Conservation (phyloP, 768 basidiomycete genomes). For the Tulasnella sp. region DNA sequence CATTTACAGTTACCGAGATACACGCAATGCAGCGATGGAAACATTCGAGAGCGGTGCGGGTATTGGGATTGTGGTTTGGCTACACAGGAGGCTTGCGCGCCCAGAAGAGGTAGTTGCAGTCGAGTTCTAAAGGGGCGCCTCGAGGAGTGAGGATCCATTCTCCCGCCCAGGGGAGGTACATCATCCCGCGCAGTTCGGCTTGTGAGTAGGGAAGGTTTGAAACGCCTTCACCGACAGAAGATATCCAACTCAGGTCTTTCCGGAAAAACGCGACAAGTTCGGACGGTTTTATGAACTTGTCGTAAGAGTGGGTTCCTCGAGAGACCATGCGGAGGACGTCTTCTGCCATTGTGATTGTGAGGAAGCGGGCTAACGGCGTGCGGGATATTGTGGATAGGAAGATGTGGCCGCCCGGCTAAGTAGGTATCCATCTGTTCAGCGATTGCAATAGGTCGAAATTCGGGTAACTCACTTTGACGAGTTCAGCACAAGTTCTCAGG, state of each 20-base stretch:
- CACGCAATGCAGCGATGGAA: not conserved
- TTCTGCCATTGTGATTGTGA: conserved; percentile 72
- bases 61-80: not conserved
- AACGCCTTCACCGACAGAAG: conserved; percentile 30
- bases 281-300: conserved; percentile 76
- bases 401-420: conserved; percentile 89
- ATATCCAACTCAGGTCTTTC: conserved; percentile 29
- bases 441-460: not conserved
- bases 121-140: conserved; percentile 38
- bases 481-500: conserved; percentile 62
- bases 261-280: conserved; percentile 81
- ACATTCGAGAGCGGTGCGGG: not conserved
- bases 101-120: conserved; percentile 80
- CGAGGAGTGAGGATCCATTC: conserved; percentile 59
- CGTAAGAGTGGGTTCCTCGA: conserved; percentile 80
- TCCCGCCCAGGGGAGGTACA: conserved; percentile 59
- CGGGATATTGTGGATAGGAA: conserved; percentile 93
- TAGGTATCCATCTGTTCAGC: not conserved
- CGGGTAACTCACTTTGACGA: conserved; percentile 60
- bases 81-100: conserved; percentile 42
- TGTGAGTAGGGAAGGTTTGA: conserved; percentile 47
- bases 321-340: conserved; percentile 66
- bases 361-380: conserved; percentile 54
- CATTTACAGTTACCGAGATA: too few species aligned
- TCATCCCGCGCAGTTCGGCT: conserved; percentile 67